Percentiles rank a stretch among this genome's conserved stretches.
phyloP scores from a whole-genome alignment of 2,329 filamentous ascomycete species.

The Colletotrichum falcatum region DNA sequence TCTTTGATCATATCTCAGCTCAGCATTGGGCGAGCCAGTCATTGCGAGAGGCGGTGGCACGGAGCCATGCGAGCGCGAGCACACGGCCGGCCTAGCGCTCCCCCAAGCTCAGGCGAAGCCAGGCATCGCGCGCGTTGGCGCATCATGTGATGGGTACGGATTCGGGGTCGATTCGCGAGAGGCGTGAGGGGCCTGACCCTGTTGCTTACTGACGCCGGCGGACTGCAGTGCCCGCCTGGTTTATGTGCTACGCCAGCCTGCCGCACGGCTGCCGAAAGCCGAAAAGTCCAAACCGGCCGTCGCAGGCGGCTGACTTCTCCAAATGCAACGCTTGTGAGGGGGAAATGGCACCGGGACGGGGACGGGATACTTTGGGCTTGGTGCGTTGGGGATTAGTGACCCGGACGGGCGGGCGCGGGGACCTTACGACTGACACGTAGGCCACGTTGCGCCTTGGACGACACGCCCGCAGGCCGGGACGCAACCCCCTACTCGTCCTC shows the following conservation, averaged over 20 bases:
- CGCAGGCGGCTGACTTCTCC: background rate
- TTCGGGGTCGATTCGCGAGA: constrained; percentile 22
- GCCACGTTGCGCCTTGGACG: background rate
- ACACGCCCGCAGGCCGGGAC: background rate
- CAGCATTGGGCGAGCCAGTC: background rate
- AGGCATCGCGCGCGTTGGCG: background rate
- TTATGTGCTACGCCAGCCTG: too few relatives aligned
- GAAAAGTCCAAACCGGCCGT: background rate
- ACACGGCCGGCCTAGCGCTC: background rate
- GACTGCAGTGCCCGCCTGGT: background rate
- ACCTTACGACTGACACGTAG: constrained; percentile 1
- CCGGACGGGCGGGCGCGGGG: constrained; percentile 5
- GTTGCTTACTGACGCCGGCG: background rate
- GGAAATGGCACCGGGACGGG: background rate
- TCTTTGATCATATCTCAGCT: constrained; percentile 19
- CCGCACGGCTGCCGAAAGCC: constrained; percentile 12
- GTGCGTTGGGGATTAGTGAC: background rate
- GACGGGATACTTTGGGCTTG: too few relatives aligned
- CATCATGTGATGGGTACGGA: constrained; percentile 14
- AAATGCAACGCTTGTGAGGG: background rate
- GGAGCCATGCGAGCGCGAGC: constrained; percentile 11
- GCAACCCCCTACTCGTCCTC: background rate
- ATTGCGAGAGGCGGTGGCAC: background rate
- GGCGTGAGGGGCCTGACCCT: constrained; percentile 5
- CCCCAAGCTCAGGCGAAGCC: background rate